Evolutionary conservation across 2,329 filamentous ascomycete genomes (phyloP).

Genomic region (Diaporthe humulicola): DNA sequence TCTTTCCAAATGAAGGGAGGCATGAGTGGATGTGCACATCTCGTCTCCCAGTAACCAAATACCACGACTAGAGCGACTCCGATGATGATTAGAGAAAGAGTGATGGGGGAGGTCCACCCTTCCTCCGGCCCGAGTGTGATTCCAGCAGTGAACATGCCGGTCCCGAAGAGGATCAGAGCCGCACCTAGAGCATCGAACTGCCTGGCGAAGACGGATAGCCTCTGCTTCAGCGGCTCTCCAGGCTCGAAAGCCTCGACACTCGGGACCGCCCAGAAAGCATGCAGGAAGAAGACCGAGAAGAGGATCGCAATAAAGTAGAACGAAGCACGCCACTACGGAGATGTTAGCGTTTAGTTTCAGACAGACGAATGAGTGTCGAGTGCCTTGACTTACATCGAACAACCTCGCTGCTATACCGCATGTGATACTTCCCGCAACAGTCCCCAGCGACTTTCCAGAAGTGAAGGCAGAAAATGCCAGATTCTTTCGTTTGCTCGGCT

Average conservation of each 20-base stretch:
- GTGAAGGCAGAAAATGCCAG: slow-evolving; percentile 73
- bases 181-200: slow-evolving; percentile 74
- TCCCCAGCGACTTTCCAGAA: slow-evolving; percentile 55
- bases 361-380: no score
- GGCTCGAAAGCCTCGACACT: slow-evolving; percentile 60
- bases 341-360: not conserved
- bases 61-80: slow-evolving; percentile 67
- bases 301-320: slow-evolving; percentile 75
- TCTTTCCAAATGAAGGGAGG: slow-evolving; percentile 71
- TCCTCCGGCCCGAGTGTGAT: slow-evolving; percentile 69
- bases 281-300: slow-evolving; percentile 69
- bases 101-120: slow-evolving; percentile 73
- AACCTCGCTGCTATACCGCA: slow-evolving; percentile 72
- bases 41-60: slow-evolving; percentile 75
- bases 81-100: slow-evolving; percentile 72
- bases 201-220: slow-evolving; percentile 58
- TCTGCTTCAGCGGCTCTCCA: slow-evolving; percentile 53
- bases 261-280: slow-evolving; percentile 74
- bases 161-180: slow-evolving; percentile 71
- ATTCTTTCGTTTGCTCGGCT: slow-evolving; percentile 73
- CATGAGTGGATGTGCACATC: slow-evolving; percentile 64
- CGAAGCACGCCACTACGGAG: slow-evolving; percentile 68
- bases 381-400: slow-evolving; percentile 53
- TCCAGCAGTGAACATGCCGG: slow-evolving; percentile 74
- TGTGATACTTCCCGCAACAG: slow-evolving; percentile 64